These are phyloP conservation scores for Phoma sp. DNA, from an alignment of 2,329 filamentous ascomycete species.

Conservation along the genomic window DNA sequence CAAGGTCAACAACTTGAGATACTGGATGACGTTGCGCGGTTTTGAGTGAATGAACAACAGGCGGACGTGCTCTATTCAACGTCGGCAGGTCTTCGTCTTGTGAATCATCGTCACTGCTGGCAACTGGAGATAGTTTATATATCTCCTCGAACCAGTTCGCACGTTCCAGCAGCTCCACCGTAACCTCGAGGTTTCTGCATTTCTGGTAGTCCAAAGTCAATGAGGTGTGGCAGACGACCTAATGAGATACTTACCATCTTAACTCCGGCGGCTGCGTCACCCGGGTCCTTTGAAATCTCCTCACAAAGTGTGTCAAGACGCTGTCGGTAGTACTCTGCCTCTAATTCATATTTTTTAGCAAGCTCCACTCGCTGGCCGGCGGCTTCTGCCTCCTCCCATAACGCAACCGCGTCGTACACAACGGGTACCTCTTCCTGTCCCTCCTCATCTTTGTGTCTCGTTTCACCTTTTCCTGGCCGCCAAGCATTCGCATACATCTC, in stretches of 20 bases:
- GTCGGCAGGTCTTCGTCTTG: not conserved
- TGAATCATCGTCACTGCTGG: conserved; percentile 4
- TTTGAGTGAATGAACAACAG: not conserved
- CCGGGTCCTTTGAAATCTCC: conserved; percentile 52
- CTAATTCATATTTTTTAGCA: conserved; percentile 17
- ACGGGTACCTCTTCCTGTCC: conserved; percentile 9
- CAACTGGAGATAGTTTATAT: conserved; percentile 15
- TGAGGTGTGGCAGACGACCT: too few species aligned
- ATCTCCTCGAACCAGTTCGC: conserved; percentile 53
- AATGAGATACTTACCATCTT: not conserved
- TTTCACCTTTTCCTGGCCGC: conserved; percentile 27
- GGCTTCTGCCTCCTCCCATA: conserved; percentile 35
- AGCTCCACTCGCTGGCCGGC: conserved; percentile 20
- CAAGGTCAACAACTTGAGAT: conserved; percentile 29
- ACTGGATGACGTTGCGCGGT: not conserved
- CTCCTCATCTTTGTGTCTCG: not conserved
- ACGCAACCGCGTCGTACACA: conserved; percentile 19
- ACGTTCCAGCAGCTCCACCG: conserved; percentile 67
- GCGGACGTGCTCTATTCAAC: not conserved
- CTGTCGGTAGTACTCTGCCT: conserved; percentile 24
- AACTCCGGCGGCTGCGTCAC: conserved; percentile 52
- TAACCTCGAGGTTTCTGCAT: conserved; percentile 68
- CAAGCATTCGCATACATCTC: conserved; percentile 27
- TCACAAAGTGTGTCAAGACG: conserved; percentile 30
- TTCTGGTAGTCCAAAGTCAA: conserved; percentile 58